Evolutionary conservation across 1,284 basidiomycete species (phyloP), one percentile per base, ranked within the genome.

Genomic region (Tylopilus sp.): DNA sequence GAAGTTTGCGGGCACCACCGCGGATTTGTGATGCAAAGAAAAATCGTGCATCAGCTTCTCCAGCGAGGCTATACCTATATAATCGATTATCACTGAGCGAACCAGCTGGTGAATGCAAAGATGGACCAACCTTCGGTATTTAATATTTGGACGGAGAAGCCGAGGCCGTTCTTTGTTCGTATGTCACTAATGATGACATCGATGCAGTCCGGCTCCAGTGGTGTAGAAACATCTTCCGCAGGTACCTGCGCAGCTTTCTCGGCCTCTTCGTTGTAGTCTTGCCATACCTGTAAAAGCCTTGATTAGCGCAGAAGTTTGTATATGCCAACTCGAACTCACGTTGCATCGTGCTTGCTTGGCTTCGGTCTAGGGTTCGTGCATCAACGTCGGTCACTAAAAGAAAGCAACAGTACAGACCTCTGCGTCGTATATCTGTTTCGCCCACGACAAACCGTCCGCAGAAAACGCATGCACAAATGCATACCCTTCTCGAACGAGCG

Each of bases 41-140:
- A 99, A 95, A 54, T 97, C 95, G 43, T 76, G 76, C 96, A 98
- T 98, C 55, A 99, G 77, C 66, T 87, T 86, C 63, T 97, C 95
- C 49, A 99, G 75, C 13, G 89, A 84, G 7, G 87, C 88, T 49
- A 95, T 93, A 49, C 86, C 89, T 91, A 54, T 8, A 28, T 23
- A 43, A 44, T 43, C 40, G 38, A 41, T 38, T 15, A 15, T 12
- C 9, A 43, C 28, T 46, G n/a, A 53, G 47, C 19, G 29, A 29
- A 25, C 6, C 18, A n/a, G 23, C 38, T 43, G 51, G 41, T 30
- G 41, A 35, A 42, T 41, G n/a, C 34, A 16, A 46, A 11, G 15
- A 15, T 37, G 11, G 4, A 16, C 74, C 48, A 54, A 89, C 91
- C 92, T 71, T 92, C 87, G 4, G 88, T 89, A 66, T 91, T 89